phyloP scores from a whole-genome alignment of 169 alveolate species.

The Eimeria praecox region DNA sequence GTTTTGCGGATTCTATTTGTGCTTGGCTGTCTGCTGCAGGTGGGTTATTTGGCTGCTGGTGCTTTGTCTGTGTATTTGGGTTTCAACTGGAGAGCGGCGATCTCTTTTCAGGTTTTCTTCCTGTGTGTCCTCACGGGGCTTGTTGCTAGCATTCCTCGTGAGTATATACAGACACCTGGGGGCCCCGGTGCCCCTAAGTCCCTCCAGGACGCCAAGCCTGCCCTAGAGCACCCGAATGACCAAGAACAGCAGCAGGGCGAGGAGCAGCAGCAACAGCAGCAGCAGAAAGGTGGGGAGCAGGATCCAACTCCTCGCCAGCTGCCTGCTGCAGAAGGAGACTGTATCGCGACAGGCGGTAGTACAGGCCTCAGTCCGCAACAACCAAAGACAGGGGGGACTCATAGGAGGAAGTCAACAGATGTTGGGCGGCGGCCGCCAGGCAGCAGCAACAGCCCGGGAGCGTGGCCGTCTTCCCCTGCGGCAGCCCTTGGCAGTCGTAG shows the following conservation, averaged over 20 bases:
- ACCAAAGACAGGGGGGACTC: not conserved
- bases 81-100: constrained; percentile 71
- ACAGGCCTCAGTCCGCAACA: not conserved
- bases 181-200: not conserved
- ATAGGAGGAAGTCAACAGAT: constrained; percentile 11
- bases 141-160: not conserved
- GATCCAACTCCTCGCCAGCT: not conserved
- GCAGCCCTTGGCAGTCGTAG: not conserved
- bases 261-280: constrained; percentile 41
- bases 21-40: constrained; percentile 48
- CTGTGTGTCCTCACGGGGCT: not conserved
- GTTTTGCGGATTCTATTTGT: not conserved
- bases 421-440: constrained; percentile 10
- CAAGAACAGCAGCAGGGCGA: constrained; percentile 21
- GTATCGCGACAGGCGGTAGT: not conserved
- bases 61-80: constrained; percentile 70
- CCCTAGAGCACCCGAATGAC: not conserved
- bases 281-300: not conserved
- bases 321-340: not conserved
- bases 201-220: not conserved
- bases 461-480: not conserved
- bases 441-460: constrained; percentile 5
- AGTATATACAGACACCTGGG: constrained; percentile 39
- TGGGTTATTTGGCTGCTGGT: constrained; percentile 76
- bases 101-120: constrained; percentile 32